phyloP scores from a whole-genome alignment of 306 rosid species.

The Lotus japonicus region DNA sequence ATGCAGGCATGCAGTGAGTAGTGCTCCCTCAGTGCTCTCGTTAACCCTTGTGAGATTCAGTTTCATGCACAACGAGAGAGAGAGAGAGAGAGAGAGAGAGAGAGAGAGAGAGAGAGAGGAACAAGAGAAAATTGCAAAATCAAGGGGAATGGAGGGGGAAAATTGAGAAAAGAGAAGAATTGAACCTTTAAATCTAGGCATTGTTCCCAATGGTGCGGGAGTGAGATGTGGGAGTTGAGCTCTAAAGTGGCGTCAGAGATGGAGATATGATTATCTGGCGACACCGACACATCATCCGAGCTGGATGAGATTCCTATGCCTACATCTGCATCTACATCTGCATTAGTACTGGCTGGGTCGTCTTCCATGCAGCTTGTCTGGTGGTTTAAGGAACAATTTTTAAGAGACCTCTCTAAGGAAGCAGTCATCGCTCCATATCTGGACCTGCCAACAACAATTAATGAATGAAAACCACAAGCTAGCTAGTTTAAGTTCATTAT shows the following conservation, averaged over 20 bases:
- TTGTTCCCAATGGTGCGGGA: conserved; percentile 96
- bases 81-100: no score
- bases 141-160: no score
- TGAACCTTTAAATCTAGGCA: conserved; percentile 76
- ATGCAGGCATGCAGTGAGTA: no score
- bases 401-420: conserved; percentile 75
- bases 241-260: conserved; percentile 53
- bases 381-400: conserved; percentile 54
- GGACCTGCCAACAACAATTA: no score
- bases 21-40: no score
- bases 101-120: no score
- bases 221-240: conserved; percentile 83
- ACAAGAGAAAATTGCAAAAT: no score
- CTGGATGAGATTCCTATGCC: conserved; percentile 37
- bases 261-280: conserved; percentile 14
- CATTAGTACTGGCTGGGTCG: conserved; percentile 8
- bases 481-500: not conserved
- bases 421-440: conserved; percentile 81
- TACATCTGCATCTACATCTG: conserved; percentile 9
- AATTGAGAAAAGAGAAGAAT: not conserved
- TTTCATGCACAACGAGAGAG: no score
- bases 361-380: not conserved
- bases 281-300: conserved; percentile 27
- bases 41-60: no score
- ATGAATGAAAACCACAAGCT: no score